A percentile compares a stretch with the other conserved stretches of the same genome.
Evolutionary conservation across 805 yeast genomes (phyloP).

Genomic region (Yamadazyma nakazawae): DNA sequence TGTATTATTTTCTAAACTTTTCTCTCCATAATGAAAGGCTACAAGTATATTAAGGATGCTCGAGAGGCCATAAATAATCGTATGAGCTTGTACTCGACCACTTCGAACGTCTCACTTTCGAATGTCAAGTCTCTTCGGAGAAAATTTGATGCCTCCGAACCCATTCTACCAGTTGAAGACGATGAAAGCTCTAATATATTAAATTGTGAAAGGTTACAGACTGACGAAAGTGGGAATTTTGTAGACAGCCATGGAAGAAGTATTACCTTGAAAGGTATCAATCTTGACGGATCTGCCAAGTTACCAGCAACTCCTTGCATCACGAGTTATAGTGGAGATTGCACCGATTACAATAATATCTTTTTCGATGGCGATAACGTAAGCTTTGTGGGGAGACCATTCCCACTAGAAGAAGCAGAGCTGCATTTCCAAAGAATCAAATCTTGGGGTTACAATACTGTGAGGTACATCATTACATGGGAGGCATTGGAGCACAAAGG

Average conservation of each 20-base stretch:
- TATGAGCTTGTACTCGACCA: slow-evolving; percentile 26
- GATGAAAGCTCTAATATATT: slow-evolving; percentile 9
- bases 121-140: slow-evolving; percentile 29
- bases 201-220: slow-evolving; percentile 20
- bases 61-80: slow-evolving; percentile 31
- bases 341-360: slow-evolving; percentile 34
- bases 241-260: slow-evolving; percentile 54
- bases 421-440: slow-evolving; percentile 67
- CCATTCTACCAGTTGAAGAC: slow-evolving; percentile 12
- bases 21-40: slow-evolving; percentile 11
- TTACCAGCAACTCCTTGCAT: slow-evolving; percentile 58
- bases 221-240: slow-evolving; percentile 50
- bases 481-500: slow-evolving; percentile 89
- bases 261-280: slow-evolving; percentile 74
- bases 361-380: slow-evolving; percentile 72
- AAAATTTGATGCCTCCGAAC: slow-evolving; percentile 17
- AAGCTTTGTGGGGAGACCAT: slow-evolving; percentile 82
- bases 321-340: slow-evolving; percentile 39
- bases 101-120: slow-evolving; percentile 22
- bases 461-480: slow-evolving; percentile 82
- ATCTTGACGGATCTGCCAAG: slow-evolving; percentile 73
- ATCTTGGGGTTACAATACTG: slow-evolving; percentile 76
- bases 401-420: slow-evolving; percentile 69
- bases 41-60: slow-evolving; percentile 18
- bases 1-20: not conserved